A percentile compares a stretch with the other conserved stretches of the same genome.
Evolutionary conservation across 2,329 filamentous ascomycete genomes (phyloP).

Genomic region (Monosporascus sp.): DNA sequence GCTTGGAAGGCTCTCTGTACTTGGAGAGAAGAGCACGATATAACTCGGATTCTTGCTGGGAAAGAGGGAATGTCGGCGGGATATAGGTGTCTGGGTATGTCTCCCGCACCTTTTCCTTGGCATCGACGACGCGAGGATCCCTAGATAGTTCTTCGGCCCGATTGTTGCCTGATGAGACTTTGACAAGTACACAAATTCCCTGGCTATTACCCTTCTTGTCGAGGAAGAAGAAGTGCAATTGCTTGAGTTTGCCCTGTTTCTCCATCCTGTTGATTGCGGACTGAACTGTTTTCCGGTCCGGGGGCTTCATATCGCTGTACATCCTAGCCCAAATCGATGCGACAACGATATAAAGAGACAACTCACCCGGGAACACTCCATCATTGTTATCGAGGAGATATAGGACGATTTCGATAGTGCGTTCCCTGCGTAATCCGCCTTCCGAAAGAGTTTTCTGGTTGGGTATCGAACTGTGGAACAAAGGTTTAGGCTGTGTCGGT

Average conservation of each 20-base stretch:
- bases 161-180: slow-evolving; percentile 3
- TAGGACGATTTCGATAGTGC: slow-evolving; percentile 34
- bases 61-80: slow-evolving; percentile 32
- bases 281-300: slow-evolving; percentile 21
- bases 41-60: slow-evolving; percentile 28
- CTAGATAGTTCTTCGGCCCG: slow-evolving; percentile 29
- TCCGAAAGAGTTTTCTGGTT: slow-evolving; percentile 22
- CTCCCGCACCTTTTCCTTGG: slow-evolving; percentile 44
- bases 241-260: slow-evolving; percentile 14
- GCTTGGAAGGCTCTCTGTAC: slow-evolving; percentile 7
- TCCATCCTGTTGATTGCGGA: slow-evolving; percentile 24
- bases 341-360: slow-evolving; percentile 44
- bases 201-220: slow-evolving; percentile 19
- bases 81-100: slow-evolving; percentile 41
- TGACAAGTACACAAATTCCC: slow-evolving; percentile 21
- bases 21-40: slow-evolving; percentile 24
- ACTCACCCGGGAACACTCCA: slow-evolving; percentile 48
- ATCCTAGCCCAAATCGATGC: slow-evolving; percentile 39
- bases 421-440: slow-evolving; percentile 24
- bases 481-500: slow-evolving; percentile 1
- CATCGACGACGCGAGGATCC: slow-evolving; percentile 32
- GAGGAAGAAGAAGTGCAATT: slow-evolving; percentile 23
- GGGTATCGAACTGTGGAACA: slow-evolving; percentile 4
- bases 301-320: slow-evolving; percentile 35
- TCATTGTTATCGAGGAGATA: slow-evolving; percentile 35